Evolutionary conservation across 257 asterid species (phyloP), one percentile per base, ranked within the genome.

Genomic region (Nicotiana knightiana): DNA sequence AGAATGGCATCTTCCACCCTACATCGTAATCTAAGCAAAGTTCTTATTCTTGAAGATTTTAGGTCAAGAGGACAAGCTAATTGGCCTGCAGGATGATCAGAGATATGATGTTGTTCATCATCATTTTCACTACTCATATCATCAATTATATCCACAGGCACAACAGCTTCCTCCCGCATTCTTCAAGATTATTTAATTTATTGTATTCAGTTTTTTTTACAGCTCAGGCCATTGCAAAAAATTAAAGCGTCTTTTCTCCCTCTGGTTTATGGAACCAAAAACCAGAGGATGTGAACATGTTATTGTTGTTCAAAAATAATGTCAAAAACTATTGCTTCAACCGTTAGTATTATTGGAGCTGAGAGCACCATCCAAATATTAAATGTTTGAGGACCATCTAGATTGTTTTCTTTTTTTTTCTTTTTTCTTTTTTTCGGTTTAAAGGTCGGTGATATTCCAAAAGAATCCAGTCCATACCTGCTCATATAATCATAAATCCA

Each of bases 1-100:
- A 77, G 80, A 77, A 95, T 90, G 12, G 98, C 95, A 71, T 92
- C 92, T 43, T 92, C 97, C 39, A 92, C 89, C 76, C 85, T 81
- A 86, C 83, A 73, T 4, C 97, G 89, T 53, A 95, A 89, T 39
- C 91, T 93, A 2, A 79, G 32, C 86, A 93, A 85, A 70, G 93
- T 88, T 3, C 82, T 87, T 67, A 79, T 85, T 17, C 81, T 76
- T 5, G 86, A 63, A 18, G 64, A 63, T 10, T 87, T 89, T 71
- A 57, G 64, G 63, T 48, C 79, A 18, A 24, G 63, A 73, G 79
- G 43, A 26, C 5, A 26, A 15, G n/a, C 79, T 51, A 51, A 51
- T 73, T 48, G 63, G 9, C 46, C 63, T 10, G 33, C 33, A 10
- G 79, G n/a, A 30, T 64, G 67, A n/a, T 87, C 86, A 26, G 53